These are phyloP conservation scores for Gyromitra esculenta DNA, from an alignment of 2,329 filamentous ascomycete genomes.

Conservation along the genomic window DNA sequence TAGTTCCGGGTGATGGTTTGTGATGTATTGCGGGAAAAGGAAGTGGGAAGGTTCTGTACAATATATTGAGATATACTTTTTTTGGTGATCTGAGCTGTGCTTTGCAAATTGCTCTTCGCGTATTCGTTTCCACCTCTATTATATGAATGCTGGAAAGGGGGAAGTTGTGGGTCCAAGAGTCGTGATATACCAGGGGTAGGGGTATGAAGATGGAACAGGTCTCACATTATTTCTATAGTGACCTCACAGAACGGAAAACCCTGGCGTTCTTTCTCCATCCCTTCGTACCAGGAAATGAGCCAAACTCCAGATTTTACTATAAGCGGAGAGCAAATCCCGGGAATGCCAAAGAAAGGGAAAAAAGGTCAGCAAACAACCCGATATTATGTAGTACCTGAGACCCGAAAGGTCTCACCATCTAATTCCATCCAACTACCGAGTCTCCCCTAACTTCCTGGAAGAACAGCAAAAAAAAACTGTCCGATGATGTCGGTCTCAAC, in stretches of 20 bases:
- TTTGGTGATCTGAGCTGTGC: background rate
- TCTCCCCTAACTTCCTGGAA: background rate
- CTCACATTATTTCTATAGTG: too few relatives aligned
- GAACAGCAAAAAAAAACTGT: too few relatives aligned
- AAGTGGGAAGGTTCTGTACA: slow-evolving; percentile 17
- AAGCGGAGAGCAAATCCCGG: background rate
- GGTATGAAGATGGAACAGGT: too few relatives aligned
- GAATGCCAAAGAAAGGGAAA: background rate
- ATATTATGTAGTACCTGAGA: slow-evolving; percentile 1
- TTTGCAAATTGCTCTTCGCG: background rate
- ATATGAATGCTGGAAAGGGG: background rate
- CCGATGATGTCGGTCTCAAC: too few relatives aligned
- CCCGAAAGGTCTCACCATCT: background rate
- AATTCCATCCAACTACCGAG: slow-evolving; percentile 18
- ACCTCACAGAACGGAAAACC: too few relatives aligned
- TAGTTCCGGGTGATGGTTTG: slow-evolving; percentile 24
- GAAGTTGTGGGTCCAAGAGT: background rate
- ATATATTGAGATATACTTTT: slow-evolving; percentile 16
- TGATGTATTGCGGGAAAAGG: slow-evolving; percentile 21
- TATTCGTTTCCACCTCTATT: too few relatives aligned
- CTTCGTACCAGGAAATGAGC: background rate
- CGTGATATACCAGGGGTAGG: background rate
- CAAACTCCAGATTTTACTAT: background rate
- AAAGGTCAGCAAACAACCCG: background rate
- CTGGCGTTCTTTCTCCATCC: too few relatives aligned